Base-by-base conservation (phyloP, 306 rosid species). In the Dryas alaskensis region DNA sequence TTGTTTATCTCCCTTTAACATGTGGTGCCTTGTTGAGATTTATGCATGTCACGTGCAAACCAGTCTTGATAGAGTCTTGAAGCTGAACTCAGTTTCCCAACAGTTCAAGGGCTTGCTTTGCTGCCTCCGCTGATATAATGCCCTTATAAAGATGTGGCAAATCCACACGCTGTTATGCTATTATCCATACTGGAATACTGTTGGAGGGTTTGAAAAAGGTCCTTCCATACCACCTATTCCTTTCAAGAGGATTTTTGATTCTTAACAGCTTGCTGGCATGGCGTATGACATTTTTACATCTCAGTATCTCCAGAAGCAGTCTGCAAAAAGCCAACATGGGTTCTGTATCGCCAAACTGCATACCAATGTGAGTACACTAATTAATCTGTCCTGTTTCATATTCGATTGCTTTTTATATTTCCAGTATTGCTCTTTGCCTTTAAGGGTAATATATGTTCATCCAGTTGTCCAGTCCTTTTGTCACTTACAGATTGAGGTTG, bases 291-390 rank as follows among this genome's bases (percentile, higher is more conserved):
- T 22, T 22, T 22, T 22, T 22, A 22, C 22, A 22, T 22, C 22
- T 22, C 22, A 22, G 49, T n/a, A 40, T 39, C n/a, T 39, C 19
- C 17, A 1, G n/a, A 6, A 55, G 40, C 50, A 16, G 12, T 57
- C 16, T 51, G 31, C 22, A 13, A 9, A 11, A 12, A 17, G 19
- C 74, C 42, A 69, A 8, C 49, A 52, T 3, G 3, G n/a, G 11
- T 7, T 37, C 39, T n/a, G 49, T n/a, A 9, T 51, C 42, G 13
- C 51, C 11, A 54, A 22, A 17, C 16, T 53, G 4, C 43, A 3
- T 65, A 53, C 62, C 51, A 10, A 40, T 52, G 73, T 69, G 63
- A 69, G 73, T 69, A 3, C 9, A 11, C 8, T 9, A 22, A n/a
- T 44, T 17, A 37, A 11, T 9, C 40, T 53, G 13, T 10, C 57